Conservation (phyloP, 495 filamentous ascomycete species). For the Penicillium daleae region DNA sequence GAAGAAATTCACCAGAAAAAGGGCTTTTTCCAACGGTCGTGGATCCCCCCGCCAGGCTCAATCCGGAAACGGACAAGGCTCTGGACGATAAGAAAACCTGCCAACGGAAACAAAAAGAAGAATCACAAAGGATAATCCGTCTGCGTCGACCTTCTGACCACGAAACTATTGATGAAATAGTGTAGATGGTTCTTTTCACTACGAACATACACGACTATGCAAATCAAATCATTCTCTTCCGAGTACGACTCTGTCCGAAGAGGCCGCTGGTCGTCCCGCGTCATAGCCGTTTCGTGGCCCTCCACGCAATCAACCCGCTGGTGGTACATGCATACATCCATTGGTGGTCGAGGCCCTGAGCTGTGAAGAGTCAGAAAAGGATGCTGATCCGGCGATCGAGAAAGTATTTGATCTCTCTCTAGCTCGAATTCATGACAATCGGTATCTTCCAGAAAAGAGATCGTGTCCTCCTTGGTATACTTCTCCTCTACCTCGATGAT, state of each 20-base stretch:
- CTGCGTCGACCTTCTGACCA: slow-evolving; percentile 6
- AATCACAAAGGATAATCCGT: neutral
- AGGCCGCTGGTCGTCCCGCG: neutral
- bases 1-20: neutral
- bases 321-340: neutral
- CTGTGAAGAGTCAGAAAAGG: too few species aligned
- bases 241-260: too few species aligned
- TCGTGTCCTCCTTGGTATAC: too few species aligned
- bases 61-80: slow-evolving; percentile 44
- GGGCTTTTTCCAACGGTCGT: slow-evolving; percentile 35
- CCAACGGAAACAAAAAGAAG: slow-evolving; percentile 18
- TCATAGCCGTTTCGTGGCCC: slow-evolving; percentile 22
- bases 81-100: slow-evolving; percentile 33
- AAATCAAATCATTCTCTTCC: too few species aligned
- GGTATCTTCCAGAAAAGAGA: too few species aligned
- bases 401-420: too few species aligned
- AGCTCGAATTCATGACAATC: neutral
- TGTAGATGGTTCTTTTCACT: neutral
- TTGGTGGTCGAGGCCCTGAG: slow-evolving; percentile 3
- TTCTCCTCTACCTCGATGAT: neutral
- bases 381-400: too few species aligned
- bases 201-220: too few species aligned
- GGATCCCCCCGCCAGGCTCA: slow-evolving; percentile 46
- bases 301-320: slow-evolving; percentile 26
- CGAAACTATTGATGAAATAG: neutral